Percentiles rank a stretch among this genome's conserved stretches.
These are phyloP conservation scores for Neoboletus magnificus DNA, from an alignment of 768 basidiomycete genomes.

Conservation along the genomic window DNA sequence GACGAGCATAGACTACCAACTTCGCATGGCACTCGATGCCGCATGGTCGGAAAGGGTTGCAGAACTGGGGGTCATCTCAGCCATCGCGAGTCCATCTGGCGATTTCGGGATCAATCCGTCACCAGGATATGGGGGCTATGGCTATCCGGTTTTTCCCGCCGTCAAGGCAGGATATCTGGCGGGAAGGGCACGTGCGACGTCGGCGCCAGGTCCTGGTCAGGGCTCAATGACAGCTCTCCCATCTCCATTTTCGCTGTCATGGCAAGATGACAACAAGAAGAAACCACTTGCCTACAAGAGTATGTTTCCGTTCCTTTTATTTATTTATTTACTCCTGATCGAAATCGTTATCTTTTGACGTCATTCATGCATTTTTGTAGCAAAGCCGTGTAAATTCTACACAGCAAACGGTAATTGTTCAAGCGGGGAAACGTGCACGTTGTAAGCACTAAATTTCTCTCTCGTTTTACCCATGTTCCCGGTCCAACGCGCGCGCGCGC, in stretches of 20 bases:
- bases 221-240: neutral
- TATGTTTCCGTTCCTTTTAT: conserved; percentile 8
- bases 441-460: conserved; percentile 39
- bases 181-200: conserved; percentile 7
- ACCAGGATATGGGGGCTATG: conserved; percentile 7
- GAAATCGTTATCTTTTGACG: neutral
- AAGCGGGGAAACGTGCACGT: conserved; percentile 54
- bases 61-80: conserved; percentile 1
- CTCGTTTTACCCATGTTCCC: neutral
- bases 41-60: neutral
- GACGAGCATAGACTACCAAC: conserved; percentile 11
- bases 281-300: conserved; percentile 30
- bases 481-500: neutral
- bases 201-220: conserved; percentile 4
- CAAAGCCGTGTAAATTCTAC: conserved; percentile 61
- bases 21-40: conserved; percentile 5
- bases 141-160: conserved; percentile 15
- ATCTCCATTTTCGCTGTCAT: neutral
- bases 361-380: conserved; percentile 28
- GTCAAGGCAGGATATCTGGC: conserved; percentile 6
- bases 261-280: conserved; percentile 18
- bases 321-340: neutral
- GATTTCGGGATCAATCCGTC: conserved; percentile 12
- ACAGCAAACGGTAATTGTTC: conserved; percentile 45
- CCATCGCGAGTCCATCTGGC: conserved; percentile 3